Conservation (phyloP, 106 monocot species). For the Allium fistulosum region DNA sequence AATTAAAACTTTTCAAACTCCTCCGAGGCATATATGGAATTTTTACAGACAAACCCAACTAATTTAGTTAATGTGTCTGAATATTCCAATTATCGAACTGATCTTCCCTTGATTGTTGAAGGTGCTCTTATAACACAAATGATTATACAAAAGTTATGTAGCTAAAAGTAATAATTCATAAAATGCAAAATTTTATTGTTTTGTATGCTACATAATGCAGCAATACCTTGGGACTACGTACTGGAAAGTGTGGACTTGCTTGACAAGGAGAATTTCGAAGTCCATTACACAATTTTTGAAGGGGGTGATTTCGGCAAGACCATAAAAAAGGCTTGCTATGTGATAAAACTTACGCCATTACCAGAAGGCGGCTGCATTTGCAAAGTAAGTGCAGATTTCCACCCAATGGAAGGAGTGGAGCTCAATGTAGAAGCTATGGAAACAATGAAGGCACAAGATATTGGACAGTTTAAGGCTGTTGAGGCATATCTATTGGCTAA, state of each 20-base stretch:
- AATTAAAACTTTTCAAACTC: too few relatives aligned
- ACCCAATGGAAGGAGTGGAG: neutral
- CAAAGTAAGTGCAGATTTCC: neutral
- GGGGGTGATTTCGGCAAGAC: neutral
- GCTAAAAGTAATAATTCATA: too few relatives aligned
- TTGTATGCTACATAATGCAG: neutral
- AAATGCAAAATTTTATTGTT: too few relatives aligned
- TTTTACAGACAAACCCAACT: too few relatives aligned
- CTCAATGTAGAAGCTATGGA: neutral
- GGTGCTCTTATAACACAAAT: too few relatives aligned
- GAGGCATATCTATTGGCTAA: conserved; percentile 7
- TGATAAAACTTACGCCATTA: neutral
- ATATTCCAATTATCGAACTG: too few relatives aligned
- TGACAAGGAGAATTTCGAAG: neutral
- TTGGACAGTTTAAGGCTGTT: neutral
- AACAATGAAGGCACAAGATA: neutral
- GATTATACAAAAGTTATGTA: too few relatives aligned
- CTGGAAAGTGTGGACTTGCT: neutral
- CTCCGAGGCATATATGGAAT: too few relatives aligned
- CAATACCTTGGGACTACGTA: neutral
- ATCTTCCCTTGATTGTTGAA: too few relatives aligned
- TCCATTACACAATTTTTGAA: neutral
- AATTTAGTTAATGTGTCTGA: too few relatives aligned
- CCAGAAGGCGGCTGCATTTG: conserved; percentile 1
- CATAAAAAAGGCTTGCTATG: neutral